Percentiles rank a stretch among this genome's conserved stretches.
Conservation (phyloP, 208 protist species). For the Trypanosoma cruzi region DNA sequence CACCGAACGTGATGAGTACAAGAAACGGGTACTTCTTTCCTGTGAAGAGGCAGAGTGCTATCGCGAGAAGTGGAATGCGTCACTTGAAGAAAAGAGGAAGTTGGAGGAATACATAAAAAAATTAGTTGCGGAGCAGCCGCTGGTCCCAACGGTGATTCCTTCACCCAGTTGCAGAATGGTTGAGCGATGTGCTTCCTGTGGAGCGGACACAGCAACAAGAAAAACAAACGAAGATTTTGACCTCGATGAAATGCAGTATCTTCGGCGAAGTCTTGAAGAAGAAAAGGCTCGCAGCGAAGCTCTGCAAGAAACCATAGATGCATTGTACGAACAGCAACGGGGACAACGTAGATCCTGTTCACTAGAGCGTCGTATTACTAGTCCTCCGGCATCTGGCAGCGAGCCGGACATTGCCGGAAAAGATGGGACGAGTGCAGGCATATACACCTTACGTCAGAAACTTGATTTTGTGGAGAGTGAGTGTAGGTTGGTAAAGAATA, state of each 20-base stretch:
- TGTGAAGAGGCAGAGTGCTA: slow-evolving; percentile 46
- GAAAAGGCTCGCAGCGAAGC: slow-evolving; percentile 22
- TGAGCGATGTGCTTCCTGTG: neutral
- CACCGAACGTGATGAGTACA: slow-evolving; percentile 39
- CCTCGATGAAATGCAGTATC: slow-evolving; percentile 5
- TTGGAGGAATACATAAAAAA: slow-evolving; percentile 22
- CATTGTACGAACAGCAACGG: slow-evolving; percentile 22
- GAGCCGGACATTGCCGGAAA: neutral
- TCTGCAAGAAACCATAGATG: slow-evolving; percentile 26
- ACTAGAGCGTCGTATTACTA: neutral
- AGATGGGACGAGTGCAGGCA: neutral
- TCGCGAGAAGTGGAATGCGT: slow-evolving; percentile 12
- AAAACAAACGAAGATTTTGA: neutral
- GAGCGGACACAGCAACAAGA: neutral
- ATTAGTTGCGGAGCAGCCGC: slow-evolving; percentile 5
- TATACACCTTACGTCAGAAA: slow-evolving; percentile 10
- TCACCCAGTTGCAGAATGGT: neutral
- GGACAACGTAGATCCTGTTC: slow-evolving; percentile 11
- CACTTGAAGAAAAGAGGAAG: slow-evolving; percentile 14
- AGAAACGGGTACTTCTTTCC: slow-evolving; percentile 43
- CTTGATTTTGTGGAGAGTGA: slow-evolving; percentile 17
- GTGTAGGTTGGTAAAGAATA: slow-evolving; percentile 17
- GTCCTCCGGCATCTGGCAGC: neutral
- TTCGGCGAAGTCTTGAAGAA: slow-evolving; percentile 8
- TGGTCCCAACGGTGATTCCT: neutral